Evolutionary conservation across 1,139 yeast species (phyloP).

Genomic region (Taiozyma sp.): DNA sequence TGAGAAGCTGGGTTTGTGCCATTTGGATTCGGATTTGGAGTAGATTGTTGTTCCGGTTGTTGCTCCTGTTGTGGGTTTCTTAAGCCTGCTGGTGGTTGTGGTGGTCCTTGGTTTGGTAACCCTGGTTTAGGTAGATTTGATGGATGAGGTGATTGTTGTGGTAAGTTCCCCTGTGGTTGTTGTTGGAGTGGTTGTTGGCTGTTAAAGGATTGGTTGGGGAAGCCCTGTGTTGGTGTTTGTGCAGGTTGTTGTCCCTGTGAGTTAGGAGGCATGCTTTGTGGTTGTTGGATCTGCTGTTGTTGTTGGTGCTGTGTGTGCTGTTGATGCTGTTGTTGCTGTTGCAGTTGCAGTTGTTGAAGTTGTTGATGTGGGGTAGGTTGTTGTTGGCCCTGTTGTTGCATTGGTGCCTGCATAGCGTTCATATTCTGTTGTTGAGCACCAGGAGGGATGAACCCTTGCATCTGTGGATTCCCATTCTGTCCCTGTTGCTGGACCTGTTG

Average conservation of each 20-base stretch:
- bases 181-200: constrained; percentile 2
- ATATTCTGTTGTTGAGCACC: neutral
- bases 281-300: constrained; percentile 4
- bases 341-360: constrained; percentile 10
- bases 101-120: constrained; percentile 5
- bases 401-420: neutral
- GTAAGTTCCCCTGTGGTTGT: constrained; percentile 3
- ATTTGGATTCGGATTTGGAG: constrained; percentile 6
- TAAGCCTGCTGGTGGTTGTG: constrained; percentile 9
- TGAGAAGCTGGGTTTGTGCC: constrained; percentile 11
- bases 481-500: constrained; percentile 4
- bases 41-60: constrained; percentile 1
- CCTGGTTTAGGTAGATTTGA: constrained; percentile 1
- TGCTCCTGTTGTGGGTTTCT: constrained; percentile 5
- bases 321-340: constrained; percentile 1
- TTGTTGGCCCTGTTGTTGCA: neutral
- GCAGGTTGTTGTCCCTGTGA: constrained; percentile 15
- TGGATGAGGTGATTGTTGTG: constrained; percentile 2
- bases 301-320: constrained; percentile 2
- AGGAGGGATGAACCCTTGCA: neutral
- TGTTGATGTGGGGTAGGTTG: neutral
- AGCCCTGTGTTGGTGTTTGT: neutral
- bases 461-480: constrained; percentile 5
- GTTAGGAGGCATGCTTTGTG: constrained; percentile 3
- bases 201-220: neutral